These are phyloP conservation scores for Ricinus communis DNA, from an alignment of 345 rosid genomes.

Conservation along the genomic window DNA sequence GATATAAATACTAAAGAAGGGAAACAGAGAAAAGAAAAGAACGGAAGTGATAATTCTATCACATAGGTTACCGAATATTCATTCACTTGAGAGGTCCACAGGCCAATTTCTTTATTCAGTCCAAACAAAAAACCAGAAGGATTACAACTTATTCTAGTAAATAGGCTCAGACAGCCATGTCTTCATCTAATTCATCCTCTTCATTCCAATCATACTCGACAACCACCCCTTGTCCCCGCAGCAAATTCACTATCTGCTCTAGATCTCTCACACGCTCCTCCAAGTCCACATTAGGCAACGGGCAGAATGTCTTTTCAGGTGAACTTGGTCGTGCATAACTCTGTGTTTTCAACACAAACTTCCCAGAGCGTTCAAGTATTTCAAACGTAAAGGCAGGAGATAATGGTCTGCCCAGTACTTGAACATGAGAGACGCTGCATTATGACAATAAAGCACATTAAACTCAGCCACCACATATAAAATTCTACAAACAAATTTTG, in stretches of 20 bases:
- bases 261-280: slow-evolving; percentile 38
- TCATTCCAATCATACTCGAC: slow-evolving; percentile 43
- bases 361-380: slow-evolving; percentile 46
- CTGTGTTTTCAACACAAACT: slow-evolving; percentile 47
- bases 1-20: no score
- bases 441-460: slow-evolving; percentile 14
- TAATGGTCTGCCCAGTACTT: slow-evolving; percentile 61
- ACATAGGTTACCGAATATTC: background rate
- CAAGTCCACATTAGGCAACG: slow-evolving; percentile 4
- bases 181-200: slow-evolving; percentile 51
- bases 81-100: background rate
- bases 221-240: slow-evolving; percentile 40
- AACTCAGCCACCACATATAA: background rate
- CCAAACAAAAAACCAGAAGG: background rate
- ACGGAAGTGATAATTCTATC: background rate
- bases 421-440: slow-evolving; percentile 75
- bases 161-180: slow-evolving; percentile 16
- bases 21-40: no score
- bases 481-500: background rate
- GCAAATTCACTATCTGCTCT: slow-evolving; percentile 49
- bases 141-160: background rate
- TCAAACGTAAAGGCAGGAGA: slow-evolving; percentile 48
- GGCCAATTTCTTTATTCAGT: background rate
- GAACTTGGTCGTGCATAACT: slow-evolving; percentile 40
- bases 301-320: slow-evolving; percentile 16